Evolutionary conservation across 176 grass and related monocot species (phyloP).

Genomic region (Echinochloa phyllopogon): DNA sequence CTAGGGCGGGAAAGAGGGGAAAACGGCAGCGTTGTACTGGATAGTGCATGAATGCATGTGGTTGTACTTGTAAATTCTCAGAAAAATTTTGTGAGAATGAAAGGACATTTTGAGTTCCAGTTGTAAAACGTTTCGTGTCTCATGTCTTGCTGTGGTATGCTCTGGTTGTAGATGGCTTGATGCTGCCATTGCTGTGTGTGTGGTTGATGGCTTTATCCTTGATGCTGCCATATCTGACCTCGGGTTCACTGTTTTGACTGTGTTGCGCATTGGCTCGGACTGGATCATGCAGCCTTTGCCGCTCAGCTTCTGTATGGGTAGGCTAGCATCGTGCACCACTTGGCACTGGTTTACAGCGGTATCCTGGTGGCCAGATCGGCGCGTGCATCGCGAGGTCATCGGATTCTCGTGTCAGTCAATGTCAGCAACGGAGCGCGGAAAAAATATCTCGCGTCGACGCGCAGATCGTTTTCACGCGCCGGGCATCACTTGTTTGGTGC

Average conservation of each 20-base stretch:
- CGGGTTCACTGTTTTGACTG: no score
- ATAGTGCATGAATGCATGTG: constrained; percentile 51
- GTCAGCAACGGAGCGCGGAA: neutral
- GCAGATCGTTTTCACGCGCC: neutral
- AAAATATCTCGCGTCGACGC: neutral
- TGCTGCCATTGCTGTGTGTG: neutral
- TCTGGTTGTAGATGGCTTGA: neutral
- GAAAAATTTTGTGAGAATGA: constrained; percentile 80
- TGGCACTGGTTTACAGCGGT: no score
- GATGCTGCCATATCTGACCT: no score
- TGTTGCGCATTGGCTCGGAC: no score
- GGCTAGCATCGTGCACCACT: no score
- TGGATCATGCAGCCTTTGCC: no score
- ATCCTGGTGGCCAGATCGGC: neutral
- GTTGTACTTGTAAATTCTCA: constrained; percentile 79
- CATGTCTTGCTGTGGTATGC: neutral
- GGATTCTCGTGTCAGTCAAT: neutral
- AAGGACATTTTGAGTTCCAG: constrained; percentile 53
- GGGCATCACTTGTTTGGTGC: no score
- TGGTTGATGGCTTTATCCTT: no score
- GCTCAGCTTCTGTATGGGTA: neutral
- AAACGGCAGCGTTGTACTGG: constrained; percentile 38
- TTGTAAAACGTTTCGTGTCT: neutral
- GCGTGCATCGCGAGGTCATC: neutral
- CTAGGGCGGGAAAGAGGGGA: constrained; percentile 41